Conservation (phyloP, 371 early-diverging fungal genomes). For the Vairimorpha ceranae region DNA sequence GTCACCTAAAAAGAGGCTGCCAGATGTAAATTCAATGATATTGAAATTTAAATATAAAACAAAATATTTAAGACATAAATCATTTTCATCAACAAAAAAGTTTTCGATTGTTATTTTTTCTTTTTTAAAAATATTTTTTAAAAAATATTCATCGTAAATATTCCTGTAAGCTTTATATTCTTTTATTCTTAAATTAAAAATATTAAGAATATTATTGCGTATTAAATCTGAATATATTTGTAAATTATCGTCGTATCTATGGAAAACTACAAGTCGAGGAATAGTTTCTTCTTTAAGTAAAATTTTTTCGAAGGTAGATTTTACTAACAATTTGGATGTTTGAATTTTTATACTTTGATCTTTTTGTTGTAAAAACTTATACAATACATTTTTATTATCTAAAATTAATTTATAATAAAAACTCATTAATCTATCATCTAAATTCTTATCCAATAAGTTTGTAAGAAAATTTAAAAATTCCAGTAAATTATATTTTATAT, state of each 20-base stretch:
- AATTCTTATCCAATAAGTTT: background rate
- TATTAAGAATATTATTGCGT: background rate
- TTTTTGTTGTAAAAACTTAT: background rate
- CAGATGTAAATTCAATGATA: no score
- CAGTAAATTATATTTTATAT: background rate
- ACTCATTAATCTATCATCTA: background rate
- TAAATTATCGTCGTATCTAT: background rate
- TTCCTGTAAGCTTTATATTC: background rate
- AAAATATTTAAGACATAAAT: no score
- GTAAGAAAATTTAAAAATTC: conserved; percentile 8
- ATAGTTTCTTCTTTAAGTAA: background rate
- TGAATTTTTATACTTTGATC: background rate
- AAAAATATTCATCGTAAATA: background rate
- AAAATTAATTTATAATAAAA: conserved; percentile 8
- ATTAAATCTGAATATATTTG: background rate
- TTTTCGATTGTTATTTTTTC: background rate
- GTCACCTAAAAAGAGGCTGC: no score
- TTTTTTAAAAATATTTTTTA: conserved; percentile 2
- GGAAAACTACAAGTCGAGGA: background rate
- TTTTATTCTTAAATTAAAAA: background rate
- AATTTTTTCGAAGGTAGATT: background rate
- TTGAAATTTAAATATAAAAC: no score
- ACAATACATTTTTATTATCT: background rate
- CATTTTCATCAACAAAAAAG: no score
- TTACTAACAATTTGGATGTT: background rate